Conservation (phyloP, 164 flowering plant species). For the Liriodendron chinense region DNA sequence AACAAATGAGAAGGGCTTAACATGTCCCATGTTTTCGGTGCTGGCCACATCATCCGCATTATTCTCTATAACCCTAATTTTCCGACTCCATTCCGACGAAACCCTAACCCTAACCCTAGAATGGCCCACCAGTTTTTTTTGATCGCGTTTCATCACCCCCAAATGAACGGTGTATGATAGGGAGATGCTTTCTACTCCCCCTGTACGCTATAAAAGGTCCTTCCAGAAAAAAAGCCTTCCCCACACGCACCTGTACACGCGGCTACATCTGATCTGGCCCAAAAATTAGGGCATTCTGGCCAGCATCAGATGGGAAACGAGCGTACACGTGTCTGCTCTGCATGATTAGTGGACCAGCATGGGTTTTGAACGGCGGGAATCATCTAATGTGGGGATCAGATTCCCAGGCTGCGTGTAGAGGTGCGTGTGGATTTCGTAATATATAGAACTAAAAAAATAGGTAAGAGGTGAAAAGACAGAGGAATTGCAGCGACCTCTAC, state of each 20-base stretch:
- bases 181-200: neutral
- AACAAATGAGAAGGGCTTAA: constrained; percentile 10
- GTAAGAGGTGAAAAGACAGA: neutral
- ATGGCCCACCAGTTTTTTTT: neutral
- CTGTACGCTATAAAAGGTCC: neutral
- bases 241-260: too few relatives aligned
- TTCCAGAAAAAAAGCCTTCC: too few relatives aligned
- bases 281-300: neutral
- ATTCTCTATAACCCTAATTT: neutral
- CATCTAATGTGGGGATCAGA: neutral
- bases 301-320: neutral
- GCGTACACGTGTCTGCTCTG: neutral
- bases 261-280: too few relatives aligned
- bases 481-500: neutral
- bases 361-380: neutral
- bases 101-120: constrained; percentile 6
- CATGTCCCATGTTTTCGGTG: constrained; percentile 21
- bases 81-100: neutral
- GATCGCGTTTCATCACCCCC: neutral
- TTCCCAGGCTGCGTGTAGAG: neutral
- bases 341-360: neutral
- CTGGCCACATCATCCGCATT: constrained; percentile 15
- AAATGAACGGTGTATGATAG: neutral
- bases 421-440: neutral
- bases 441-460: neutral